Base-by-base conservation (phyloP, 2,329 filamentous ascomycete species). In the Emydomyces testavorans region DNA sequence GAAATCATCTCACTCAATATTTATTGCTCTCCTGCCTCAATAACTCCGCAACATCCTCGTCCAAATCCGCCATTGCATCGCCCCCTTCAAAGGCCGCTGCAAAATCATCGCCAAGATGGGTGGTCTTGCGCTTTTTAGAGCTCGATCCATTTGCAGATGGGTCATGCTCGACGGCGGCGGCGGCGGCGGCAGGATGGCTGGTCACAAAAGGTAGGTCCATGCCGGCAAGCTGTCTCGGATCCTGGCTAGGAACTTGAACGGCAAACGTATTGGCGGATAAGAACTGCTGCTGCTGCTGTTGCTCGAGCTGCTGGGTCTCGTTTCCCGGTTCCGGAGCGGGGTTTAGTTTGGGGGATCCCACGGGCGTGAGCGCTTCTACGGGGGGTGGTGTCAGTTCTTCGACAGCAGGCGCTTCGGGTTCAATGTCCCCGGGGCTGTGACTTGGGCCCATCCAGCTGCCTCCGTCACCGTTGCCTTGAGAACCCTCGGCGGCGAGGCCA, bases 311-410 rank as follows among this genome's bases (percentile, higher is more conserved):
- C 16, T 38, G 31, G 16, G n/a, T n/a, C n/a, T n/a, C 34, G 32
- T 24, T 34, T 13, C 15, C 36, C 24, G 36, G 34, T 6, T 43
- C 35, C 2, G 24, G n/a, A 26, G 20, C 32, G 26, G 50, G 39
- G 21, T 50, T 61, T 45, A 62, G 65, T 43, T 64, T 60, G 0
- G 73, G 72, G 4, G 71, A 73, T 6, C 66, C 71, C 43, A 73
- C 68, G 16, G 76, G 74, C 0, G 89, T 95, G 48, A 95, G 73
- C 4, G 82, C 84, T 64, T 96, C 90, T 49, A 94, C 75, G 56
- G 89, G 80, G 1, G 90, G 89, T 79, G 10, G 78, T 78, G 54
- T 86, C 83, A 45, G 34, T 37, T 62, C 56, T 53, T 58, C 54
- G n/a, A 57, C 52, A 6, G 39, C 50, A 7, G 59, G 55, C 32